Percentiles rank a stretch among this genome's conserved stretches.
phyloP scores from a whole-genome alignment of 805 yeast species.

The Yamadazyma kitorensis region DNA sequence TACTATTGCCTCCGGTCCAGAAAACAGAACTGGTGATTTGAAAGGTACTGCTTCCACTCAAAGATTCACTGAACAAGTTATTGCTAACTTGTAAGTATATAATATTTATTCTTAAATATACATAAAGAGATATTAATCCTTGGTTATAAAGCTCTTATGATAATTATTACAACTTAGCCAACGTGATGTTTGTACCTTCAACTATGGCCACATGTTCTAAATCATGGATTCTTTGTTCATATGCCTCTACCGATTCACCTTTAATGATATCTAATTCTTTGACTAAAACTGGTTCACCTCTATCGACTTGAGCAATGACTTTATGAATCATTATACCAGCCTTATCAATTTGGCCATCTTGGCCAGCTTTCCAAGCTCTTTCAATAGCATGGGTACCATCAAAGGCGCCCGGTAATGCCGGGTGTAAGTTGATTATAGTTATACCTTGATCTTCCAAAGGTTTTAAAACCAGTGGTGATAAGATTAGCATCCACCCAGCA shows the following conservation, averaged over 20 bases:
- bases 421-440: constrained; percentile 90
- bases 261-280: constrained; percentile 68
- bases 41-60: constrained; percentile 87
- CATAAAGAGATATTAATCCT: constrained; percentile 4
- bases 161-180: no score
- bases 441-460: constrained; percentile 60
- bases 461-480: constrained; percentile 70
- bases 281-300: constrained; percentile 85
- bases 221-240: constrained; percentile 78
- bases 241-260: constrained; percentile 74
- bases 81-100: constrained; percentile 57
- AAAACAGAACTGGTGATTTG: constrained; percentile 94
- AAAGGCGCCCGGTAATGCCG: constrained; percentile 95
- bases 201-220: constrained; percentile 91
- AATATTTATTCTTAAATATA: constrained; percentile 2
- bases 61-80: constrained; percentile 90
- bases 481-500: constrained; percentile 97
- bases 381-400: constrained; percentile 98
- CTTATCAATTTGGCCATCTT: constrained; percentile 65
- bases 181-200: constrained; percentile 75
- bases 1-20: constrained; percentile 94
- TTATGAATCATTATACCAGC: constrained; percentile 97
- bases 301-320: constrained; percentile 94
- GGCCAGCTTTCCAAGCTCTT: constrained; percentile 94
- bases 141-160: no score